Evolutionary conservation across 352 stramenopile genomes (phyloP).

Genomic region (Aphanomyces cochlioides): DNA sequence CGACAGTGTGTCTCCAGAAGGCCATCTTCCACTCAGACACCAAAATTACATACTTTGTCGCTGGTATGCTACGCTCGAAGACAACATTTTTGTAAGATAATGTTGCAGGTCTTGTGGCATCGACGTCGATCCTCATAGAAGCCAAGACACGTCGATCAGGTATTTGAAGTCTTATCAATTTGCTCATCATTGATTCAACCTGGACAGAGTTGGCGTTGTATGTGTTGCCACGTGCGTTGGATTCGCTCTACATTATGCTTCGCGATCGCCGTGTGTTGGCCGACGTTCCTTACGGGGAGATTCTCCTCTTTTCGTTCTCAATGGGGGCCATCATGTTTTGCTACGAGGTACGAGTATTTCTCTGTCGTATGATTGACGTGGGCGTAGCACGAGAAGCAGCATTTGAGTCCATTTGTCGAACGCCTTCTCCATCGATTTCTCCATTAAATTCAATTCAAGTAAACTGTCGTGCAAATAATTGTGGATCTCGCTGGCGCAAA

Average conservation of each 20-base stretch:
- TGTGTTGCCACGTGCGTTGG: constrained; percentile 65
- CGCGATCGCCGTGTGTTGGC: constrained; percentile 61
- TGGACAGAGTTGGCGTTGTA: constrained; percentile 68
- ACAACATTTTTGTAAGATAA: background rate
- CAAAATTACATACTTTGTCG: constrained; percentile 72
- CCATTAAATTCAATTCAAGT: background rate
- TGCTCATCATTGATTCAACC: background rate
- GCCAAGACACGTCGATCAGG: constrained; percentile 73
- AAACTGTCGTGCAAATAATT: too few species aligned
- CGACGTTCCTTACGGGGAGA: constrained; percentile 64
- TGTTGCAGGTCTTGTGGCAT: constrained; percentile 43
- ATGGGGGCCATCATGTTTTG: constrained; percentile 83
- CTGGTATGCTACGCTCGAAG: constrained; percentile 33
- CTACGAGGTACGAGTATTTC: constrained; percentile 56
- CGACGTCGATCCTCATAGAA: constrained; percentile 68
- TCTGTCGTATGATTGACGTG: constrained; percentile 8
- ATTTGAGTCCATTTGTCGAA: constrained; percentile 29
- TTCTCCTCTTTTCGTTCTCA: constrained; percentile 68
- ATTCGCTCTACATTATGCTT: constrained; percentile 75
- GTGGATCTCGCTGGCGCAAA: too few species aligned
- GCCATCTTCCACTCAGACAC: constrained; percentile 55
- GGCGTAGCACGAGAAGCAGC: constrained; percentile 27
- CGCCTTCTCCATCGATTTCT: constrained; percentile 28
- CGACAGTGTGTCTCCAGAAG: constrained; percentile 58
- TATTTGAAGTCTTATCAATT: constrained; percentile 33